Base-by-base conservation (phyloP, 2,329 filamentous ascomycete species). In the Emericellopsis atlantica region DNA sequence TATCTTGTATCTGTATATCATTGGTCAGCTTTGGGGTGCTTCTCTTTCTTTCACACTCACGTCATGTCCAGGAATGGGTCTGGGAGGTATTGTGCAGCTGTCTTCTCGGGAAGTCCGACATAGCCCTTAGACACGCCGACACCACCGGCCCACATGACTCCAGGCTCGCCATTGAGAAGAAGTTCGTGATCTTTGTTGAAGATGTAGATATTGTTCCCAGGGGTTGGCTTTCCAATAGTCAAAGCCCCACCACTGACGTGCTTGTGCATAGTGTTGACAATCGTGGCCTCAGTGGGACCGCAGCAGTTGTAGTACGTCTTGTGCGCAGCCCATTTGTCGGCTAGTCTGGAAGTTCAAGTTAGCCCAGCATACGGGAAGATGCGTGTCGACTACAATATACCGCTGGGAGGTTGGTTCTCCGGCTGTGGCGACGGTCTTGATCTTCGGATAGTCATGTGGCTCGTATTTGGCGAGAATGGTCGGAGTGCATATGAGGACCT, bases 131-230 rank as follows among this genome's bases (percentile, higher is more conserved):
- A 69, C 12, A 77, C 66, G 16, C 74, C 72, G 72, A 8, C n/a
- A n/a, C n/a, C n/a, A n/a, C n/a, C n/a, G n/a, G 71, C 71, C 72
- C 72, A 76, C 64, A 76, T 72, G 4, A 65, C 51, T 5, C 74
- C 74, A 0, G 68, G 57, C 40, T 61, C 49, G 2, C 72, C 74
- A 4, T 69, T 53, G 2, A 55, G 49, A 2, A 72, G 67, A 1
- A 66, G 68, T 51, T 10, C 53, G 44, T 4, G 66, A 50, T 4
- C 70, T 64, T 40, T 74, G n/a, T n/a, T 67, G 12, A 77, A 56
- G 22, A 76, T 61, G 46, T 76, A 75, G 12, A 74, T 65, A 14
- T 55, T 69, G 23, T 71, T 77, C 51, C 78, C 78, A 3, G 74
- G 70, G 1, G 70, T 68, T 1, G 73, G 73, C 31, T 58, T n/a